These are phyloP conservation scores for Smallanthus sonchifolius DNA, from an alignment of 129 eudicot species.

Conservation along the genomic window DNA sequence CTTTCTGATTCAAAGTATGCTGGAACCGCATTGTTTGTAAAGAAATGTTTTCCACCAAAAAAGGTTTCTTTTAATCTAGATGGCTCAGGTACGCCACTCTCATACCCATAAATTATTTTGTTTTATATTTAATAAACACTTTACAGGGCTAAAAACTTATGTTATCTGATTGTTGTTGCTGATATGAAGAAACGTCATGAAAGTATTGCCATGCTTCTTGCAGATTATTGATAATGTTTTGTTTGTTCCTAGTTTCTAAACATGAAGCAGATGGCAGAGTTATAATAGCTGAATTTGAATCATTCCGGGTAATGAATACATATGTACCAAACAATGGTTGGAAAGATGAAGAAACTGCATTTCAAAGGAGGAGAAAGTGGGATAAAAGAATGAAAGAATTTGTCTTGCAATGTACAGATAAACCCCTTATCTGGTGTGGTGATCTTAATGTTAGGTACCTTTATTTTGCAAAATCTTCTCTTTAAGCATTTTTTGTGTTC, in stretches of 20 bases:
- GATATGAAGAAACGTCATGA: conserved; percentile 3
- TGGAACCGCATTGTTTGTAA: conserved; percentile 87
- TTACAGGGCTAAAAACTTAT: neutral
- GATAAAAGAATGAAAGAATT: conserved; percentile 85
- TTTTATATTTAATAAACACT: neutral
- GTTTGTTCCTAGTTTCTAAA: conserved; percentile 55
- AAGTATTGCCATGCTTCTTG: neutral
- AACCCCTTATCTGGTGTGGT: conserved; percentile 97
- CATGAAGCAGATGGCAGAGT: conserved; percentile 97
- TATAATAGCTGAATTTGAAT: conserved; percentile 86
- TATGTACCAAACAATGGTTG: conserved; percentile 98
- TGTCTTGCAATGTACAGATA: conserved; percentile 60
- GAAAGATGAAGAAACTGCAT: conserved; percentile 94
- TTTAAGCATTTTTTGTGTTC: neutral
- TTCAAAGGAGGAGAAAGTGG: conserved; percentile 97
- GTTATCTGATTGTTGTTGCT: conserved; percentile 2
- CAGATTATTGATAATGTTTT: conserved; percentile 1
- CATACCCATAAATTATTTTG: neutral
- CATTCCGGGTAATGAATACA: conserved; percentile 76
- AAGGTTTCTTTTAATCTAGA: conserved; percentile 81
- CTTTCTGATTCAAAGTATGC: conserved; percentile 95
- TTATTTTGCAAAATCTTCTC: neutral
- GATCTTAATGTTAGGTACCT: conserved; percentile 83
- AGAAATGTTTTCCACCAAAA: conserved; percentile 66
- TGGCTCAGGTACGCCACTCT: conserved; percentile 46